Base-by-base conservation (phyloP, 305 asterid genomes). In the Fraxinus floribunda region DNA sequence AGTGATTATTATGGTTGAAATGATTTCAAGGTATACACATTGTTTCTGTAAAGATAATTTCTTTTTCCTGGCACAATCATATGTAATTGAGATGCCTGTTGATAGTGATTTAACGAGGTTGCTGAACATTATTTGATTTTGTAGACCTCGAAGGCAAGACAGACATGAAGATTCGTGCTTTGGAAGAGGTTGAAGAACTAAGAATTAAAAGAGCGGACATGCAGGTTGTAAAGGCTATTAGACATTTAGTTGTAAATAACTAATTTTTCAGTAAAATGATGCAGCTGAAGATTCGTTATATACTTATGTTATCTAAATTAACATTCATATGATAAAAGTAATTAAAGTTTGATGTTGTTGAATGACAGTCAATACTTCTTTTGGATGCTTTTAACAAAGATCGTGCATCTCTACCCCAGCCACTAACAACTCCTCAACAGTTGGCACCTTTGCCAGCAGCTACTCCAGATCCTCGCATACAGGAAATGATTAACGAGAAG, bases 361-460 rank as follows among this genome's bases (percentile, higher is more conserved):
- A 44, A 82, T 89, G 82, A 82, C 92, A 95, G 99, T 85, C 99
- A 0, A 89, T 86, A 92, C 97, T 94, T 83, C 99, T 95, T 81
- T 89, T 94, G 92, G 99, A 95, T 86, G 99, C 99, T 77, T 95
- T 95, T 90, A 95, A 95, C 94, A 95, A 89, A 83, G 99, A 95
- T 80, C 95, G 98, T 52, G 97, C 95, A 80, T 87, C 93, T 32
- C 91, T 95, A 83, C 95, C 99, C 41, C 99, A 95, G 89, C 97
- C 98, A 78, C 90, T 87, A 76, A 80, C 93, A 62, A 92, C 87
- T 86, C 87, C 93, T 81, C 85, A 91, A 2, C 92, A 86, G 73
- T 79, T 81, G 84, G 89, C 93, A 76, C 90, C 94, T 74, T 82
- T 89, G 79, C 91, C 97, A 62, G 88, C 94, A 24, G 88, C 92